Percentiles rank a stretch among this genome's conserved stretches.
phyloP scores from a whole-genome alignment of 1,284 basidiomycete genomes.

The Tylopilus orsonianus region DNA sequence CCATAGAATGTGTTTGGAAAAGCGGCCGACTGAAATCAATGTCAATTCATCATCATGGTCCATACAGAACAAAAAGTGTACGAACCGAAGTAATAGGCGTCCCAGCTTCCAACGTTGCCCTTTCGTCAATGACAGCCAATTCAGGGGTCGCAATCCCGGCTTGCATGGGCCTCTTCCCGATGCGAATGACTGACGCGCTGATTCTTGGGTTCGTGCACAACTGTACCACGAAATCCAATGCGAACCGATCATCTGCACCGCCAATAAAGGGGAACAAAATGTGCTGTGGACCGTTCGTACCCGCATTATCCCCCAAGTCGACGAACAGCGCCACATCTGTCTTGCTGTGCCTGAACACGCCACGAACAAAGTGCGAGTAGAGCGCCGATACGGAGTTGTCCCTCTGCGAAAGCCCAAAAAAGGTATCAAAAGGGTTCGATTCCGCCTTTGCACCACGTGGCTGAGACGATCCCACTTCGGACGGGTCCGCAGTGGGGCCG shows the following conservation, averaged over 20 bases:
- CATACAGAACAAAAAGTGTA: no score
- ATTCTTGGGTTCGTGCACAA: constrained; percentile 69
- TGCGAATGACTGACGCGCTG: constrained; percentile 62
- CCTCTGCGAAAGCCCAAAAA: constrained; percentile 44
- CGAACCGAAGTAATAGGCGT: no score
- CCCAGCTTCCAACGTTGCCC: background rate
- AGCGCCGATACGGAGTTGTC: constrained; percentile 43
- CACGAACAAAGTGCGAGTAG: constrained; percentile 82
- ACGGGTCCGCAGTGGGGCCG: background rate
- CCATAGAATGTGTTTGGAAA: no score
- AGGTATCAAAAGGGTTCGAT: constrained; percentile 65
- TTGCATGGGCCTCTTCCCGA: no score
- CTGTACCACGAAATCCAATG: constrained; percentile 81
- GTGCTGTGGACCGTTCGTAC: constrained; percentile 45
- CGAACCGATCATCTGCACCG: constrained; percentile 90
- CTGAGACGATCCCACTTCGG: constrained; percentile 7
- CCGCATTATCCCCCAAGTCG: constrained; percentile 52
- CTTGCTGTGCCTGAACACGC: constrained; percentile 70
- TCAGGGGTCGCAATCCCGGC: no score
- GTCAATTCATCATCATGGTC: no score
- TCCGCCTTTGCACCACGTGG: no score
- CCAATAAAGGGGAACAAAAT: constrained; percentile 93
- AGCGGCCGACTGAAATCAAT: no score
- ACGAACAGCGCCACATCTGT: constrained; percentile 82
- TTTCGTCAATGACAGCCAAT: no score